Conservation (phyloP, 768 basidiomycete genomes). For the Pleurotus salmoneostramineus region DNA sequence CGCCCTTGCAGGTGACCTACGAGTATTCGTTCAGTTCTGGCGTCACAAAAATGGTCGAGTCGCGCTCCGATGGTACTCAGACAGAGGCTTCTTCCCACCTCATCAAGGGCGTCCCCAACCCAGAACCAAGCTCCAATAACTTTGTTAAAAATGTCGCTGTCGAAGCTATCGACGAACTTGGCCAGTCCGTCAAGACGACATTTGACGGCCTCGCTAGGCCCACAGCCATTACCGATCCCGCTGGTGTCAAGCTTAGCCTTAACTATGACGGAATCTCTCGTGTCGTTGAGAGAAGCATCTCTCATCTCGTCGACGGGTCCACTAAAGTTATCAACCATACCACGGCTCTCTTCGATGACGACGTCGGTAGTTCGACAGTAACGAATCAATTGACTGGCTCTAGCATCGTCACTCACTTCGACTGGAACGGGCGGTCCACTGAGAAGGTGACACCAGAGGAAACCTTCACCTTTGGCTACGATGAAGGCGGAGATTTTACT, state of each 20-base stretch:
- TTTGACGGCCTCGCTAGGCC: background rate
- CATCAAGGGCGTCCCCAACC: constrained; percentile 1
- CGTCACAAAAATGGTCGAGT: background rate
- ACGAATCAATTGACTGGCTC: background rate
- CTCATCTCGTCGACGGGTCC: background rate
- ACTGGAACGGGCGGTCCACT: background rate
- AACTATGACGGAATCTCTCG: constrained; percentile 1
- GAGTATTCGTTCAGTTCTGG: background rate
- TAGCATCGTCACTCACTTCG: background rate
- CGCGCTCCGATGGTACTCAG: background rate
- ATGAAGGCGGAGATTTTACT: background rate
- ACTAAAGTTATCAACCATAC: background rate
- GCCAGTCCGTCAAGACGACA: background rate
- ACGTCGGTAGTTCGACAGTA: background rate
- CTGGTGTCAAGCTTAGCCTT: background rate
- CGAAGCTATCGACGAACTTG: background rate
- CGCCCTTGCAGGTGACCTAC: background rate
- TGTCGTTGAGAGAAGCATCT: background rate
- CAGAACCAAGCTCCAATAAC: background rate
- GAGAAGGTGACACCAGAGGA: background rate
- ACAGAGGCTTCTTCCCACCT: background rate
- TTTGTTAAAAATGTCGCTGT: background rate
- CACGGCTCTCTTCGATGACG: background rate
- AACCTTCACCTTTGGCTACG: constrained; percentile 1
- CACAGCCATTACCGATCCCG: background rate